Evolutionary conservation across 352 stramenopile species (phyloP).

Genomic region (Aphanomyces stellatus): DNA sequence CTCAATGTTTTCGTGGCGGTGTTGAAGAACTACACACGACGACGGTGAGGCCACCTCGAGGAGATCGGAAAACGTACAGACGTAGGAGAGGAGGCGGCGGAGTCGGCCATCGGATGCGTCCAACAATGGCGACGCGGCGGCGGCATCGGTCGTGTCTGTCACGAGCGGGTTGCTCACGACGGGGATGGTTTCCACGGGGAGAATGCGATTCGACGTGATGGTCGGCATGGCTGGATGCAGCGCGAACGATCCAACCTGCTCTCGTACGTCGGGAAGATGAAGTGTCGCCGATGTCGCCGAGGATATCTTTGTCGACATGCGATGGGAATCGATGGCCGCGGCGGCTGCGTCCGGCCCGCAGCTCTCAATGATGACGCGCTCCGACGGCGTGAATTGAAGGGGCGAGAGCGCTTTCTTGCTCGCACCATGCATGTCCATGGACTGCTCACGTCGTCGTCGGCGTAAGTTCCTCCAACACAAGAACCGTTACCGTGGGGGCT

Average conservation of each 20-base stretch:
- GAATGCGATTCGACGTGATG: background rate
- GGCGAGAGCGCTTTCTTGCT: background rate
- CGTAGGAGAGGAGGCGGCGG: background rate
- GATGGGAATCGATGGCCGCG: background rate
- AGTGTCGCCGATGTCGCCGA: background rate
- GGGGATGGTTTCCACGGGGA: background rate
- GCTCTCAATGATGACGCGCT: background rate
- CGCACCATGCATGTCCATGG: too few species aligned
- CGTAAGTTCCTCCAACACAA: too few species aligned
- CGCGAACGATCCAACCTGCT: background rate
- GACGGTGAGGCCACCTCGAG: background rate
- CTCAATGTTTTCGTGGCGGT: slow-evolving; percentile 41
- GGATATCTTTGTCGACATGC: background rate
- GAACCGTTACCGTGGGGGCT: too few species aligned
- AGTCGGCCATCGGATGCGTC: too few species aligned
- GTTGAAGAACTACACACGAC: background rate
- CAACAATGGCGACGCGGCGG: too few species aligned
- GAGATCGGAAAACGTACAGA: background rate
- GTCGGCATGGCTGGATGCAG: too few species aligned
- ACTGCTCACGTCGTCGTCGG: too few species aligned
- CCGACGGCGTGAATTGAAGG: background rate
- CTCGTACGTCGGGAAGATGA: background rate
- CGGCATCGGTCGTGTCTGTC: background rate
- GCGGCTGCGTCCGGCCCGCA: background rate
- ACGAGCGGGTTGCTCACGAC: background rate